These are phyloP conservation scores for Diospyros kaki DNA, from an alignment of 148 eudicot genomes.

Conservation along the genomic window DNA sequence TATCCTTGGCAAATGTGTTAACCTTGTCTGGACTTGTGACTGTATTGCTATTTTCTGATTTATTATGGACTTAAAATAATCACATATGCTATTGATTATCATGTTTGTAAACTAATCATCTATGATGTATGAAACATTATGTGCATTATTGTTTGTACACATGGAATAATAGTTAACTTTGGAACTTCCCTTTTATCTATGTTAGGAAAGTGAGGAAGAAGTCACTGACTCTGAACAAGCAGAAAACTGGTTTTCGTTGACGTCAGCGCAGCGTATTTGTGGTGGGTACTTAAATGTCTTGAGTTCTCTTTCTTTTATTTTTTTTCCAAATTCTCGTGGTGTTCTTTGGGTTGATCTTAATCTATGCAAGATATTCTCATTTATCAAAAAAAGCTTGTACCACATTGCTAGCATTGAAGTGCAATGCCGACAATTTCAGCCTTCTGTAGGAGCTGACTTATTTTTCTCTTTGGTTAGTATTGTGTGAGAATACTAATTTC, in stretches of 20 bases:
- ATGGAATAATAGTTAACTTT: slow-evolving; percentile 3
- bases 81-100: no score
- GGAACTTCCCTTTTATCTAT: slow-evolving; percentile 8
- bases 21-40: no score
- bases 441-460: background rate
- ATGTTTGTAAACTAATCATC: no score
- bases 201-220: slow-evolving; percentile 98
- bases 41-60: no score
- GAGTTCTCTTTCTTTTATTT: background rate
- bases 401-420: background rate
- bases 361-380: background rate
- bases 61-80: no score
- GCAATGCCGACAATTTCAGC: background rate
- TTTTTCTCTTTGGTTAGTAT: background rate
- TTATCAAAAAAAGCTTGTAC: background rate
- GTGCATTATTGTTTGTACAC: background rate
- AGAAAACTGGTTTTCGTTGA: slow-evolving; percentile 98
- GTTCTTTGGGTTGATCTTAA: background rate
- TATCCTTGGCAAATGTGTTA: background rate
- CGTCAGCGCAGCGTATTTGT: slow-evolving; percentile 96
- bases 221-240: slow-evolving; percentile 98
- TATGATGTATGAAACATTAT: background rate
- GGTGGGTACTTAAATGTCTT: slow-evolving; percentile 38
- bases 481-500: background rate
- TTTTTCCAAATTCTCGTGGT: background rate